Base-by-base conservation (phyloP, 768 basidiomycete genomes). In the Exidia glandulosa region DNA sequence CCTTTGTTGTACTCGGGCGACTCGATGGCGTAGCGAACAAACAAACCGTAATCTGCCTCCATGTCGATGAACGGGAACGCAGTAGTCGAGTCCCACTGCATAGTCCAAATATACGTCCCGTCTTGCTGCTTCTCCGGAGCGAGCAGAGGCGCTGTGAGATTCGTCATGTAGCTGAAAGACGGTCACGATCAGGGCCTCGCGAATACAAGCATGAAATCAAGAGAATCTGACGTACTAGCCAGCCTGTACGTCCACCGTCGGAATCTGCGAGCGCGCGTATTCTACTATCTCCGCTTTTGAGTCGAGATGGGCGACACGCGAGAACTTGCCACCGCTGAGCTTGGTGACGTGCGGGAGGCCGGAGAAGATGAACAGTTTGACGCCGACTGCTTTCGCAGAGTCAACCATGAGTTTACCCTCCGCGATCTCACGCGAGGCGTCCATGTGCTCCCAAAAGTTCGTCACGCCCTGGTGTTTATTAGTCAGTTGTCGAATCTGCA, bases 401-500 rank as follows among this genome's bases (percentile, higher is more conserved):
- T 65, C 64, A 25, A 64, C 58, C 27, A 65, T 63, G 27, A 57
- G 48, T 56, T 62, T 63, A n/a, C 63, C 64, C 48, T 65, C 63
- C 56, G 61, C 41, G 47, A 48, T 23, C 27, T 57, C 61, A 33
- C 61, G 52, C 55, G 63, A 57, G 9, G 25, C 25, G 47, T 48
- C 47, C 47, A 48, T 48, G 25, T 48, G 47, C 9, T 48, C 47
- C 47, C 47, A 48, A n/a, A 48, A 48, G 47, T 48, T 48, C 6
- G 47, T 48, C 7, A 48, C 47, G 34, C 7, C 34, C 34, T 36
- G 23, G 25, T 48, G 47, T 27, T 48, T 7, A 16, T 19, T n/a
- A 16, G 47, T 27, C 6, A 9, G 47, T 6, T 6, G 23, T 7
- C 7, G 25, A 48, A 7, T 48, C 14, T n/a, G 47, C 9, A 23